phyloP scores from a whole-genome alignment of 768 basidiomycete genomes.

The Clitopilus passeckerianus region DNA sequence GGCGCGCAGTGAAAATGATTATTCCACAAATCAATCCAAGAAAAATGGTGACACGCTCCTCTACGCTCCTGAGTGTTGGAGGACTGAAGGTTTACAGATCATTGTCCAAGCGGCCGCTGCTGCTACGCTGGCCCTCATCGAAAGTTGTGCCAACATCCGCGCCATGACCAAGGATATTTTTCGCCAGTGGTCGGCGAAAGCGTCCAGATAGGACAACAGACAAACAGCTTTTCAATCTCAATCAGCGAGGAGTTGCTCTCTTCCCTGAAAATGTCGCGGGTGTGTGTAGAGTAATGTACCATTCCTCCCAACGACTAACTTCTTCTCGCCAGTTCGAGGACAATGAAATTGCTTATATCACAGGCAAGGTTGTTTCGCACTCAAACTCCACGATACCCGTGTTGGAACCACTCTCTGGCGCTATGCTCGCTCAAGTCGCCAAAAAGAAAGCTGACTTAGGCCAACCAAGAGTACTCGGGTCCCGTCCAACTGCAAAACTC shows the following conservation, averaged over 20 bases:
- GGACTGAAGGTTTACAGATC: conserved; percentile 47
- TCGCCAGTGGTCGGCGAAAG: conserved; percentile 73
- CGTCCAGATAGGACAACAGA: conserved; percentile 92
- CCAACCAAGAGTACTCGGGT: conserved; percentile 48
- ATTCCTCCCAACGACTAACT: not conserved
- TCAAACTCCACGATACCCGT: conserved; percentile 87
- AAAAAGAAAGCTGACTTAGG: conserved; percentile 14
- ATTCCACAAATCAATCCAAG: conserved; percentile 95
- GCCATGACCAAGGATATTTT: conserved; percentile 91
- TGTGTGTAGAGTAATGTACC: conserved; percentile 30
- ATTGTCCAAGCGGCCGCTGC: conserved; percentile 73
- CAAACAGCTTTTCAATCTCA: conserved; percentile 90
- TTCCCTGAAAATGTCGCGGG: conserved; percentile 80
- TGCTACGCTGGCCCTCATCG: conserved; percentile 69
- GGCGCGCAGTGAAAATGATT: conserved; percentile 94
- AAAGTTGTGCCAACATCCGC: conserved; percentile 77
- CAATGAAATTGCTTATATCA: conserved; percentile 92
- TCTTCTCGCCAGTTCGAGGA: conserved; percentile 76
- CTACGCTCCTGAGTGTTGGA: not conserved
- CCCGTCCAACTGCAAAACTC: conserved; percentile 60
- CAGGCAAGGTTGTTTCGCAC: conserved; percentile 80
- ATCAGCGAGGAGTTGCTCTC: conserved; percentile 85
- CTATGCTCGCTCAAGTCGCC: conserved; percentile 18
- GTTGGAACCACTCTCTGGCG: conserved; percentile 61
- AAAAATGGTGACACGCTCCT: conserved; percentile 65